phyloP scores from a whole-genome alignment of 2,329 filamentous ascomycete species.

The Torrubiella hemipterigena region DNA sequence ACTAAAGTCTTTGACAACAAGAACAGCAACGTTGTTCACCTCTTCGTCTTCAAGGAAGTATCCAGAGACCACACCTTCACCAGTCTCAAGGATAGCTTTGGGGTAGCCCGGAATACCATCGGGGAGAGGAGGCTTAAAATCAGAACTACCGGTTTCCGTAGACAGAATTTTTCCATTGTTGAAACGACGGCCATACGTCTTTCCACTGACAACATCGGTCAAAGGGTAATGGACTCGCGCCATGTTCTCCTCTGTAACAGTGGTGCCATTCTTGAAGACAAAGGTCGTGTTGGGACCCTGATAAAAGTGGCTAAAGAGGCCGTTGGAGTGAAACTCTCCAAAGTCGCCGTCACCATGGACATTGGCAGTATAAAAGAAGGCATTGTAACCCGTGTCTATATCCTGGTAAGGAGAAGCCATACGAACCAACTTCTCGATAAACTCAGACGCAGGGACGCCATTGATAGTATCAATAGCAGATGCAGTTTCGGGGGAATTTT shows the following conservation, averaged over 20 bases:
- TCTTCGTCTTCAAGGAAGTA: conserved; percentile 23
- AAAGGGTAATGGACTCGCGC: conserved; percentile 17
- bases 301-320: conserved; percentile 15
- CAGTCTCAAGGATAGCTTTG: conserved; percentile 15
- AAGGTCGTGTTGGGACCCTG: conserved; percentile 20
- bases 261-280: conserved; percentile 24
- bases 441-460: conserved; percentile 12
- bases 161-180: conserved; percentile 22
- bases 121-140: conserved; percentile 5
- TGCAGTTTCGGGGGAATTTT: conserved; percentile 11
- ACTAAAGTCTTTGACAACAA: conserved; percentile 16
- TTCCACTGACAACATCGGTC: conserved; percentile 17
- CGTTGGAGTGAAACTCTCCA: conserved; percentile 15
- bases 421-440: conserved; percentile 10
- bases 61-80: conserved; percentile 16
- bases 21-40: conserved; percentile 21
- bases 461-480: conserved; percentile 14
- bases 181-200: conserved; percentile 21
- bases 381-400: conserved; percentile 22
- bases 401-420: conserved; percentile 13
- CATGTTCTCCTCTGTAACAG: conserved; percentile 15
- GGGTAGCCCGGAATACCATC: conserved; percentile 14
- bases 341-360: conserved; percentile 12
- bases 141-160: background rate
- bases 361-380: conserved; percentile 19